These are phyloP conservation scores for Phytomonas sp. DNA, from an alignment of 208 protist species.

Conservation along the genomic window DNA sequence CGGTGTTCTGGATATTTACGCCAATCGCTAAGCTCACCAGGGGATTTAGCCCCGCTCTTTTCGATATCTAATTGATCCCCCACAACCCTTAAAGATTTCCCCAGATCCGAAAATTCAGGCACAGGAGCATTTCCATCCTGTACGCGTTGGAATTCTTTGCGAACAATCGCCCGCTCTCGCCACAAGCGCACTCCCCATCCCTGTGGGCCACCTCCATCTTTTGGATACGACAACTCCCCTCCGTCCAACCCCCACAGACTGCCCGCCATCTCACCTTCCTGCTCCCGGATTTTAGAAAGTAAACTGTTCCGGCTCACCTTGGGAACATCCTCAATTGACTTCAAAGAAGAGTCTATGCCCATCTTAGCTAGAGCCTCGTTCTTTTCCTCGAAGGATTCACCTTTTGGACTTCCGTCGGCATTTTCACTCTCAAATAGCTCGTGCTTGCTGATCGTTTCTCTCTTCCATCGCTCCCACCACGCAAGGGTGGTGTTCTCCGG, in stretches of 20 bases:
- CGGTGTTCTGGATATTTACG: slow-evolving; percentile 47
- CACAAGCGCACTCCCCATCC: slow-evolving; percentile 82
- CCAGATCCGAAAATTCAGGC: slow-evolving; percentile 43
- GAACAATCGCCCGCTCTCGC: slow-evolving; percentile 71
- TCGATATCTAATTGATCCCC: slow-evolving; percentile 84
- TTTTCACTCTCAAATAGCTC: slow-evolving; percentile 77
- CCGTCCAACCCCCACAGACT: slow-evolving; percentile 81
- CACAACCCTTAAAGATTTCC: slow-evolving; percentile 44
- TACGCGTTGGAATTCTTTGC: slow-evolving; percentile 53
- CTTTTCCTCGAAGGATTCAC: slow-evolving; percentile 78
- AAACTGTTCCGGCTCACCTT: slow-evolving; percentile 38
- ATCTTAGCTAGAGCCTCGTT: slow-evolving; percentile 72
- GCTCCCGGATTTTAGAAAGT: slow-evolving; percentile 45
- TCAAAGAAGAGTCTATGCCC: slow-evolving; percentile 69
- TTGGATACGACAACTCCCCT: slow-evolving; percentile 80
- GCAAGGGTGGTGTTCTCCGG: slow-evolving; percentile 53
- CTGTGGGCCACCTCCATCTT: slow-evolving; percentile 65
- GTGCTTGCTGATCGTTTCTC: slow-evolving; percentile 70
- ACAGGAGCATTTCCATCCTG: slow-evolving; percentile 36
- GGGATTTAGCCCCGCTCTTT: slow-evolving; percentile 42
- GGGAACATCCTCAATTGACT: slow-evolving; percentile 53
- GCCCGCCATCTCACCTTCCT: slow-evolving; percentile 71
- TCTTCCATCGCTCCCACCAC: slow-evolving; percentile 84
- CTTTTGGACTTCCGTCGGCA: slow-evolving; percentile 71
- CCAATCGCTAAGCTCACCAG: slow-evolving; percentile 68